Base-by-base conservation (phyloP, 208 protist species). In the Acanthamoeba castellanii region DNA sequence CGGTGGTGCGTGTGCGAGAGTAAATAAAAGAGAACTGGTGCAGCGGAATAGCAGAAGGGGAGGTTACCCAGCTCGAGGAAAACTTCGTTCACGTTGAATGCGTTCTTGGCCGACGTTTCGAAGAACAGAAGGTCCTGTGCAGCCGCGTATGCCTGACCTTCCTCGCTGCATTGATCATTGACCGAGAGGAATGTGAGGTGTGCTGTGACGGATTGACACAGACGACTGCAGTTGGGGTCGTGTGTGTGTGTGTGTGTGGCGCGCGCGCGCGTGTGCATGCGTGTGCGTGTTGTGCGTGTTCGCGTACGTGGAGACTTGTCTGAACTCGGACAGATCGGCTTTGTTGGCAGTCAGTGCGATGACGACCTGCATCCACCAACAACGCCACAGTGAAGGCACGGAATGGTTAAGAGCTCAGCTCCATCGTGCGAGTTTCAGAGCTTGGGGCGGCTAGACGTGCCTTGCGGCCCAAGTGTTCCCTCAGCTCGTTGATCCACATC, bases 81-180 rank as follows among this genome's bases (percentile, higher is more conserved):
- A 27, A 98, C 93, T 94, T 98, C 98, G 68, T 97, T 98, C 4
- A 99, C 98, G 76, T 99, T 99, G 70, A 94, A 64, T 4, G 97
- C 97, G 32, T 95, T 98, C 95, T 99, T 99, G 22, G 98, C 98
- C 2, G 96, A 98, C 6, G 98, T 98, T 93, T 99, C 98, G 96
- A 98, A 97, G 95, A 98, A 99, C 30, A 98, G 95, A 7, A 99
- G 94, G 34, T 96, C 97, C 92, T 98, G 98, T 59, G 98, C 97
- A 30, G 97, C 96, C 7, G 98, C 98, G 91, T 98, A 99, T 22
- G 94, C 70, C 93, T 95, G 97, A 27, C 99, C 99, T 95, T 99
- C 99, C 95, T 95, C 92, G 0, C 59, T 91, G 42, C 37, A 14
- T 30, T 30, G 13, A 74, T n/a, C 32, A 47, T 47, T 47, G 42